Percentiles rank a stretch among this genome's conserved stretches.
phyloP scores from a whole-genome alignment of 768 basidiomycete species.

The Coprinellus micaceus region DNA sequence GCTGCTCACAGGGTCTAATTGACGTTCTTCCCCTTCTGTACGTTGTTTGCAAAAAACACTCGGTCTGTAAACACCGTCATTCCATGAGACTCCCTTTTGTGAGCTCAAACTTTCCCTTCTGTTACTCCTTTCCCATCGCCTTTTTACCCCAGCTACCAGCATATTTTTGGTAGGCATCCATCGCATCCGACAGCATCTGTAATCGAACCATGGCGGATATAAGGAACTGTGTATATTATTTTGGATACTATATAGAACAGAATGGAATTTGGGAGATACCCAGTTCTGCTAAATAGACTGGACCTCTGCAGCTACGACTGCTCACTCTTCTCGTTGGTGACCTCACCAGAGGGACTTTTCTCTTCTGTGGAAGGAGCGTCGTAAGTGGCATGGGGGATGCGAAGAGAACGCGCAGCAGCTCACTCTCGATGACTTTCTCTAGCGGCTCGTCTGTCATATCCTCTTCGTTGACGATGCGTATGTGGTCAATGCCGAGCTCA shows the following conservation, averaged over 20 bases:
- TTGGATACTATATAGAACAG: conserved; percentile 2
- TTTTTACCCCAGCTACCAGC: conserved; percentile 1
- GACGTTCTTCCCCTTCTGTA: neutral
- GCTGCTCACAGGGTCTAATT: neutral
- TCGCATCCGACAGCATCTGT: conserved; percentile 3
- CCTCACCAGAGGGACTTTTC: too few species aligned
- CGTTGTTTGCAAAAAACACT: neutral
- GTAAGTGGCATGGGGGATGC: neutral
- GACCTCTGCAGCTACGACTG: too few species aligned
- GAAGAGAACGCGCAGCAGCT: neutral
- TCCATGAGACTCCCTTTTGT: neutral
- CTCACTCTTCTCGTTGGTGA: neutral
- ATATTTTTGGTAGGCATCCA: neutral
- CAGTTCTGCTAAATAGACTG: neutral
- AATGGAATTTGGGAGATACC: conserved; percentile 11
- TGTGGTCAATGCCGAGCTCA: conserved; percentile 79
- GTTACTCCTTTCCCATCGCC: neutral
- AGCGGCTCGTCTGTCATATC: conserved; percentile 38
- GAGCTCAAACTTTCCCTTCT: too few species aligned
- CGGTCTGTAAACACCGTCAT: neutral
- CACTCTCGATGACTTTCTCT: neutral
- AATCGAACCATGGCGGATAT: conserved; percentile 6
- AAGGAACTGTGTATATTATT: conserved; percentile 8
- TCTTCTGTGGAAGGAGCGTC: neutral
- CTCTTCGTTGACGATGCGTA: conserved; percentile 77